Evolutionary conservation across 1,284 basidiomycete species (phyloP).

Genomic region (Ceratobasidium sp.): DNA sequence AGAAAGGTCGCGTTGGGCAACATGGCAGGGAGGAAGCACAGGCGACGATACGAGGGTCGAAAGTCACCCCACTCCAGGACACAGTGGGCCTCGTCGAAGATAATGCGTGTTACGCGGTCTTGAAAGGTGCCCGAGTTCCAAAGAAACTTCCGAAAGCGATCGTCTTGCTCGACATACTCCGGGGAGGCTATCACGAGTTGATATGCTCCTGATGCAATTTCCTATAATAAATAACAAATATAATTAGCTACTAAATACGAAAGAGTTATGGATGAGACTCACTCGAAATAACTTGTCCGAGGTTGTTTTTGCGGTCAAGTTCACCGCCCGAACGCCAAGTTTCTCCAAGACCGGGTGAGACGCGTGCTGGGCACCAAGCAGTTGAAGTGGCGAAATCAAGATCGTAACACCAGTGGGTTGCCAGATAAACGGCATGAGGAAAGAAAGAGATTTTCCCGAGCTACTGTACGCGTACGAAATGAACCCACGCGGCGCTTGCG

Average conservation of each 20-base stretch:
- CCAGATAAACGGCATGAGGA: constrained; percentile 25
- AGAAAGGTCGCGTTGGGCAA: not conserved
- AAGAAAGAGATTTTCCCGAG: constrained; percentile 32
- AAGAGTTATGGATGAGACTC: no score
- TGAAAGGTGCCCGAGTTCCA: constrained; percentile 5
- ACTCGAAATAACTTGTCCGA: constrained; percentile 7
- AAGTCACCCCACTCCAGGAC: constrained; percentile 25
- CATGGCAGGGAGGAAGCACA: constrained; percentile 8
- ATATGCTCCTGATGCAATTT: not conserved
- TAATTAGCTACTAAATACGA: not conserved
- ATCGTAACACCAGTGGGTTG: constrained; percentile 5
- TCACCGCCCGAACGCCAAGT: constrained; percentile 5
- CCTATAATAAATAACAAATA: not conserved
- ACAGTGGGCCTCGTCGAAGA: constrained; percentile 29
- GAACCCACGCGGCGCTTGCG: no score
- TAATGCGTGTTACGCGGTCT: not conserved
- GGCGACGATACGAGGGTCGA: not conserved
- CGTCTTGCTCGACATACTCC: not conserved
- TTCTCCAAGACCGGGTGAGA: not conserved
- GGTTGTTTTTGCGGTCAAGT: constrained; percentile 23
- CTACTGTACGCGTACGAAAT: no score
- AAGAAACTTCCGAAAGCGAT: not conserved
- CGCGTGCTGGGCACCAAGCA: constrained; percentile 28
- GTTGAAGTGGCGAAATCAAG: constrained; percentile 26
- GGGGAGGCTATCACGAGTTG: not conserved